A percentile compares a stretch with the other conserved stretches of the same genome.
Evolutionary conservation across 768 basidiomycete genomes (phyloP).

Genomic region (Lenzites betulinus): DNA sequence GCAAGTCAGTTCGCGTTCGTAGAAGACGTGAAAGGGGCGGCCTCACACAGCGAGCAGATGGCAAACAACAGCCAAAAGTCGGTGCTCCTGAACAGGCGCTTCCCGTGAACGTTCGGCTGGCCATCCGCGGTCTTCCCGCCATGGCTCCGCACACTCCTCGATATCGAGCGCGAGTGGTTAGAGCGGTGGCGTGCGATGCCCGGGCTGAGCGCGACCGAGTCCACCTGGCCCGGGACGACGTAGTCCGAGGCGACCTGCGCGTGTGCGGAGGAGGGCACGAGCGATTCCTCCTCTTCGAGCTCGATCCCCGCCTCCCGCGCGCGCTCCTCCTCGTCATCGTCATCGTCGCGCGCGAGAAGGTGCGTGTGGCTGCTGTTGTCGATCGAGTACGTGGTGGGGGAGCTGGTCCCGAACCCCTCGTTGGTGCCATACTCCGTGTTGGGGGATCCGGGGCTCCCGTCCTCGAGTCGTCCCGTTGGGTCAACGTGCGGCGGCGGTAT

Average conservation of each 20-base stretch:
- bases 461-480: conserved; percentile 21
- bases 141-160: conserved; percentile 12
- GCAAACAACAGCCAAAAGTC: conserved; percentile 69
- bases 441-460: conserved; percentile 21
- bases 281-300: conserved; percentile 27
- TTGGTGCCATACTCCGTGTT: conserved; percentile 24
- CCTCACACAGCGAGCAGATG: conserved; percentile 60
- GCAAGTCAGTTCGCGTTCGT: not conserved
- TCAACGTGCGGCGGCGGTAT: conserved; percentile 57
- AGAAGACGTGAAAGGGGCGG: not conserved
- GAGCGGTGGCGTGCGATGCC: conserved; percentile 22
- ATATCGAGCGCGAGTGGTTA: conserved; percentile 18
- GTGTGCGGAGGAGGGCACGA: conserved; percentile 11
- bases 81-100: conserved; percentile 45
- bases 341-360: conserved; percentile 23
- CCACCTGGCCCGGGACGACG: conserved; percentile 24
- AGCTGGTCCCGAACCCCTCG: conserved; percentile 17
- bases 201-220: conserved; percentile 30
- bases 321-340: conserved; percentile 26
- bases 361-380: conserved; percentile 32
- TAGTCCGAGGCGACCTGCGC: conserved; percentile 24
- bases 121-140: conserved; percentile 27
- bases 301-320: conserved; percentile 19
- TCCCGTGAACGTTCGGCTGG: conserved; percentile 55
- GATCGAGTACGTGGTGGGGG: conserved; percentile 26